A percentile compares a stretch with the other conserved stretches of the same genome.
Conservation (phyloP, 192 early-diverging fungal species). For the Backusella psychrophila region DNA sequence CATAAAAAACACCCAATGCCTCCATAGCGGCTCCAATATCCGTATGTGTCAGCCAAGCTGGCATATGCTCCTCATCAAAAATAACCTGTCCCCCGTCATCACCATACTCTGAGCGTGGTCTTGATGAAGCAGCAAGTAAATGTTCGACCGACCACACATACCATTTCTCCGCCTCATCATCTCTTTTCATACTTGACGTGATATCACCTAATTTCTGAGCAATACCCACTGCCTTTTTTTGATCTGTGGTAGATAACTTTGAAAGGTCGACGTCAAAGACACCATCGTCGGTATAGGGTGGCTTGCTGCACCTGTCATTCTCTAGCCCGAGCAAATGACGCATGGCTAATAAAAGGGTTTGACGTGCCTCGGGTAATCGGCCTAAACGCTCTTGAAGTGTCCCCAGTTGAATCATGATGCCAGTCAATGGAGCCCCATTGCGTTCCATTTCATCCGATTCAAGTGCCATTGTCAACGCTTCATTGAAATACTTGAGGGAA, state of each 20-base stretch:
- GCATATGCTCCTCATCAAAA: slow-evolving; percentile 49
- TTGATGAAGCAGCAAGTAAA: slow-evolving; percentile 19
- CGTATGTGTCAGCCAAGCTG: slow-evolving; percentile 50
- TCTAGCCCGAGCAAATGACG: slow-evolving; percentile 21
- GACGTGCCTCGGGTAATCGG: slow-evolving; percentile 41
- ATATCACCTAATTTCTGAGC: slow-evolving; percentile 59
- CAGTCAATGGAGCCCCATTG: slow-evolving; percentile 48
- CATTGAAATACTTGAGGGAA: slow-evolving; percentile 44
- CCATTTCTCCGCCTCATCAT: slow-evolving; percentile 52
- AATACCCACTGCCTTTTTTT: slow-evolving; percentile 46
- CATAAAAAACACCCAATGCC: slow-evolving; percentile 53
- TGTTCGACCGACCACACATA: slow-evolving; percentile 59
- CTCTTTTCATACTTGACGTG: slow-evolving; percentile 34
- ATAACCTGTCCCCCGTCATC: slow-evolving; percentile 23
- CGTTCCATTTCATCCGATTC: slow-evolving; percentile 39
- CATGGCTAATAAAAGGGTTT: slow-evolving; percentile 32
- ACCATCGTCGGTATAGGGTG: slow-evolving; percentile 2
- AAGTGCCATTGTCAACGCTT: slow-evolving; percentile 44
- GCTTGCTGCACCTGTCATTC: slow-evolving; percentile 6
- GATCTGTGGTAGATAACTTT: slow-evolving; percentile 34
- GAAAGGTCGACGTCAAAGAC: slow-evolving; percentile 6
- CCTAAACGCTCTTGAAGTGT: slow-evolving; percentile 46
- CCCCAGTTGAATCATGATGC: slow-evolving; percentile 59
- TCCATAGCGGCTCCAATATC: slow-evolving; percentile 56
- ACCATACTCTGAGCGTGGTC: slow-evolving; percentile 17